These are phyloP conservation scores for Cylindrotheca fusiformis DNA, from an alignment of 108 stramenopile species.

Conservation along the genomic window DNA sequence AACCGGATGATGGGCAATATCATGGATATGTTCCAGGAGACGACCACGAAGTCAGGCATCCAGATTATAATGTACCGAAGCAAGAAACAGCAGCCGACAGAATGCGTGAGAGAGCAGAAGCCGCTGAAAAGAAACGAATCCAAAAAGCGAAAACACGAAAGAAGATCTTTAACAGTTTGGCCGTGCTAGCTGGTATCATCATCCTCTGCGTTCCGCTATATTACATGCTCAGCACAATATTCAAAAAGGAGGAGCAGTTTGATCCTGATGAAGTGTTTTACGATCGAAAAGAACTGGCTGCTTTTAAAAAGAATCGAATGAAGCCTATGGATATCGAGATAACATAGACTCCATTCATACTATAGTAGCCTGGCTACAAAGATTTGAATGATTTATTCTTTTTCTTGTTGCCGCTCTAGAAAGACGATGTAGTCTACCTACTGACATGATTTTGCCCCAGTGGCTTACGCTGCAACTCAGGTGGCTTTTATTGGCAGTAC, in stretches of 20 bases:
- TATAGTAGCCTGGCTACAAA: too few relatives aligned
- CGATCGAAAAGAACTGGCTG: conserved; percentile 29
- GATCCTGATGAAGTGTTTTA: conserved; percentile 15
- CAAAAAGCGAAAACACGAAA: conserved; percentile 8
- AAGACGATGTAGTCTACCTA: too few relatives aligned
- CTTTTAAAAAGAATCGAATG: not conserved
- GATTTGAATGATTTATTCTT: too few relatives aligned
- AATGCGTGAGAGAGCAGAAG: conserved; percentile 2
- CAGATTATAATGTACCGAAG: conserved; percentile 6
- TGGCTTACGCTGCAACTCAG: too few relatives aligned
- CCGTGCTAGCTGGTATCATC: not conserved
- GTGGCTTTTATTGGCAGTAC: too few relatives aligned
- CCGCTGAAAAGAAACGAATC: conserved; percentile 5
- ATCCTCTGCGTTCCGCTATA: conserved; percentile 19
- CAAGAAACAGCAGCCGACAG: conserved; percentile 2
- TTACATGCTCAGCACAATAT: conserved; percentile 9
- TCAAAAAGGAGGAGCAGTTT: conserved; percentile 4
- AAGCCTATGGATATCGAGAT: conserved; percentile 13
- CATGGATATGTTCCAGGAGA: conserved; percentile 26
- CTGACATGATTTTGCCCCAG: too few relatives aligned
- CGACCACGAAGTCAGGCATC: conserved; percentile 8
- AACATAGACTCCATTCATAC: too few relatives aligned
- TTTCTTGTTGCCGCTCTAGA: too few relatives aligned
- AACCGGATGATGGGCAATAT: conserved; percentile 19
- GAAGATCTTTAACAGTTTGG: conserved; percentile 12